phyloP scores from a whole-genome alignment of 1,284 basidiomycete species.

The Trichosporon sp. region DNA sequence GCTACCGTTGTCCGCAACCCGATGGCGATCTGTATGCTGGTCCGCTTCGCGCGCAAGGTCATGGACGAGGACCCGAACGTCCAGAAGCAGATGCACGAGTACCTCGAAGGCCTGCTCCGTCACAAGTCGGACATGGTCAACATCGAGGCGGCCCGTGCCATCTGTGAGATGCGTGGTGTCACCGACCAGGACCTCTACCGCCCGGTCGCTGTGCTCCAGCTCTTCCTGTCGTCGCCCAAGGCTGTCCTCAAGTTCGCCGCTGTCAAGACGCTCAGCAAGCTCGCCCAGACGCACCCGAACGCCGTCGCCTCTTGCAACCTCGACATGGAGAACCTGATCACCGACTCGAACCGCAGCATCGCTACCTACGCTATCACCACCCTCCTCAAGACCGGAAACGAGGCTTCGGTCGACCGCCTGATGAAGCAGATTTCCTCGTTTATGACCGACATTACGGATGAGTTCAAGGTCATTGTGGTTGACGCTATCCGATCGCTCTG shows the following conservation, averaged over 20 bases:
- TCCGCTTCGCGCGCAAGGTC: slow-evolving; percentile 93
- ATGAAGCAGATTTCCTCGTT: slow-evolving; percentile 99
- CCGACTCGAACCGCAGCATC: slow-evolving; percentile 91
- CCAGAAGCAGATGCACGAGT: slow-evolving; percentile 87
- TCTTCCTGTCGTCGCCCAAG: slow-evolving; percentile 91
- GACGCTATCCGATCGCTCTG: slow-evolving; percentile 97
- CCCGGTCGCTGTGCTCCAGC: slow-evolving; percentile 83
- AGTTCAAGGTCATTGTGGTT: slow-evolving; percentile 99
- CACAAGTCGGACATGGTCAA: slow-evolving; percentile 99
- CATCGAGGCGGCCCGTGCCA: slow-evolving; percentile 93
- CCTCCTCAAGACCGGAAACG: slow-evolving; percentile 98
- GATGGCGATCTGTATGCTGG: slow-evolving; percentile 98
- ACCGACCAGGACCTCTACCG: slow-evolving; percentile 72
- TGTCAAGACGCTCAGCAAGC: slow-evolving; percentile 85
- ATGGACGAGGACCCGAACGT: slow-evolving; percentile 97
- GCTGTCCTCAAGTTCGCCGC: slow-evolving; percentile 95
- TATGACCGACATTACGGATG: slow-evolving; percentile 99
- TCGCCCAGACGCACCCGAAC: slow-evolving; percentile 75
- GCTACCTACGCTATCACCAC: slow-evolving; percentile 99
- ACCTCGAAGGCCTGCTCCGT: slow-evolving; percentile 89
- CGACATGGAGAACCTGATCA: slow-evolving; percentile 95
- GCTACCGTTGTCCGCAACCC: slow-evolving; percentile 85
- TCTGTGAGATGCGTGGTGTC: slow-evolving; percentile 91
- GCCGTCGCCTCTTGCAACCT: slow-evolving; percentile 92
- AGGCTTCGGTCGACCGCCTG: slow-evolving; percentile 94